These are phyloP conservation scores for Erodium texanum DNA, from an alignment of 441 rosid genomes.

Conservation along the genomic window DNA sequence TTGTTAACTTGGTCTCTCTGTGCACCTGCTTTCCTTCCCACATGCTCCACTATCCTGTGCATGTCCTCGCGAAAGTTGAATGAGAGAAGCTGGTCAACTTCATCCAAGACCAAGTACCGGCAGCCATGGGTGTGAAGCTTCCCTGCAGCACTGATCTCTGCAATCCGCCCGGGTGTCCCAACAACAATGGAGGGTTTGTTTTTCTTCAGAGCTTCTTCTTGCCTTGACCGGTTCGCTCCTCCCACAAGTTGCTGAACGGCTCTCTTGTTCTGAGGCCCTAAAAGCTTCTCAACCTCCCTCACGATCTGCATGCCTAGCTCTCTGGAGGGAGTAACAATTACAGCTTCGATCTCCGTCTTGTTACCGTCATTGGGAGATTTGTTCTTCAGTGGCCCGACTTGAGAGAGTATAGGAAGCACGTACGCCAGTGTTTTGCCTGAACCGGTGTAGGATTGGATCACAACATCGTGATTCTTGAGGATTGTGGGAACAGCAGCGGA, in stretches of 20 bases:
- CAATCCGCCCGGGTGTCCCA: constrained; percentile 87
- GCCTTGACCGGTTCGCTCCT: constrained; percentile 87
- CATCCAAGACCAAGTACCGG: constrained; percentile 76
- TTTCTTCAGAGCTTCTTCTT: constrained; percentile 91
- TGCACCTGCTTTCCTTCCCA: constrained; percentile 53
- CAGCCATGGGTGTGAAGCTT: constrained; percentile 81
- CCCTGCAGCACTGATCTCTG: constrained; percentile 85
- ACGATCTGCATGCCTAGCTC: constrained; percentile 89
- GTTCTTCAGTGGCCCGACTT: constrained; percentile 56
- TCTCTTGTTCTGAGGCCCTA: constrained; percentile 70
- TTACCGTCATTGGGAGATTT: constrained; percentile 23
- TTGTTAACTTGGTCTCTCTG: constrained; percentile 24
- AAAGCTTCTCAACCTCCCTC: constrained; percentile 76
- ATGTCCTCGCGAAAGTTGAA: constrained; percentile 79
- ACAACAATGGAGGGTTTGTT: constrained; percentile 78
- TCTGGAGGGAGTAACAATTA: constrained; percentile 88
- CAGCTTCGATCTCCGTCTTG: constrained; percentile 62
- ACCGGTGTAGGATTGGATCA: constrained; percentile 88
- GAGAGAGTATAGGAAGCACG: constrained; percentile 59
- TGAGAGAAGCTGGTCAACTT: constrained; percentile 79
- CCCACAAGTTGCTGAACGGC: constrained; percentile 90
- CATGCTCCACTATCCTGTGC: constrained; percentile 79
- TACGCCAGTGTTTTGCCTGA: constrained; percentile 85
- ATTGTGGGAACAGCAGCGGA: constrained; percentile 71
- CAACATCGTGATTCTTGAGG: constrained; percentile 62